Conservation (phyloP, 306 rosid genomes). For the Hippophae rhamnoides region DNA sequence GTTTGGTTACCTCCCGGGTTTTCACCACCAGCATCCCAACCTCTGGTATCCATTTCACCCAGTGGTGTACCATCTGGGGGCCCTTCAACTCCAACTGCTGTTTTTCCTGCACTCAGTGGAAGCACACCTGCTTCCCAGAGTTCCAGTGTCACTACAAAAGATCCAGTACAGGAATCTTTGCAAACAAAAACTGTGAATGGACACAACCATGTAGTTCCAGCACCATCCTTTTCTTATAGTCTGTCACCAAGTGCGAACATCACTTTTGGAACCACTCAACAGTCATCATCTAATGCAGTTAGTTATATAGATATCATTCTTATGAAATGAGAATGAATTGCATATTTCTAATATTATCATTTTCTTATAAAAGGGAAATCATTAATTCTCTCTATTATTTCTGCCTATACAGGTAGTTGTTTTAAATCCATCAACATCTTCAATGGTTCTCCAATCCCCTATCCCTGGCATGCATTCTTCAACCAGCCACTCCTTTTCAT, state of each 20-base stretch:
- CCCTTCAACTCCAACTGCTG: no score
- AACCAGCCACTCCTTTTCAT: conserved; percentile 35
- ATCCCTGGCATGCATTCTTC: conserved; percentile 31
- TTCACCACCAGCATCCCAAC: conserved; percentile 15
- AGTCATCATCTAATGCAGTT: conserved; percentile 27
- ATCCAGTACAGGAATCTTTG: conserved; percentile 9
- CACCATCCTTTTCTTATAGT: conserved; percentile 16
- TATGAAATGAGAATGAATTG: neutral
- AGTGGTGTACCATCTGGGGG: no score
- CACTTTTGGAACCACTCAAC: conserved; percentile 8
- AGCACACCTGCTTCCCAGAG: neutral
- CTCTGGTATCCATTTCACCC: no score
- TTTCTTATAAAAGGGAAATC: no score
- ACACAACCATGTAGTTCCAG: conserved; percentile 20
- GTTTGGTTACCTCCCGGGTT: conserved; percentile 42
- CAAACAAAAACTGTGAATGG: conserved; percentile 10
- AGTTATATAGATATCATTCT: conserved; percentile 12
- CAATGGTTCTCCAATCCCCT: conserved; percentile 33
- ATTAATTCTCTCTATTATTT: neutral
- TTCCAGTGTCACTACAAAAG: conserved; percentile 1
- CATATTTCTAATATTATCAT: no score
- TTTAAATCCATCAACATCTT: conserved; percentile 20
- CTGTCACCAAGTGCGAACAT: no score
- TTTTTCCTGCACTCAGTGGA: neutral
- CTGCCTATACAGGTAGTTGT: conserved; percentile 26